These are phyloP conservation scores for barley (Hordeum vulgare) DNA, from an alignment of 176 grass and related monocot species.

Conservation along the genomic window MorexV3_pseudomolecules_assembly NC_058519.1:631516645-631517144, in stretches of 20 bases:
- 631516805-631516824: conserved; percentile 81
- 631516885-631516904: conserved; percentile 71
- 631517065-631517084: conserved; percentile 75
- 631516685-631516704: background rate
- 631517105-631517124: conserved; percentile 81
- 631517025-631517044: conserved; percentile 82
- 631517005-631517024: conserved; percentile 17
- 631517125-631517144: conserved; percentile 75
- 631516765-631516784: conserved; percentile 64
- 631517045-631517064: conserved; percentile 54
- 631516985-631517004: conserved; percentile 2
- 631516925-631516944: conserved; percentile 59
- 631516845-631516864: conserved; percentile 45
- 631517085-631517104: conserved; percentile 80
- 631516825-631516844: conserved; percentile 66
- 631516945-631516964: conserved; percentile 39
- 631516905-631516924: conserved; percentile 80
- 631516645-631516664: background rate
- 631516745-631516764: conserved; percentile 42
- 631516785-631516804: conserved; percentile 73
- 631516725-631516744: conserved; percentile 49
- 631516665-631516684: background rate
- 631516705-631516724: background rate
- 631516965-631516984: background rate
- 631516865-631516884: conserved; percentile 73